phyloP scores from a whole-genome alignment of 148 eudicot species.

The Fagopyrum esculentum region DNA sequence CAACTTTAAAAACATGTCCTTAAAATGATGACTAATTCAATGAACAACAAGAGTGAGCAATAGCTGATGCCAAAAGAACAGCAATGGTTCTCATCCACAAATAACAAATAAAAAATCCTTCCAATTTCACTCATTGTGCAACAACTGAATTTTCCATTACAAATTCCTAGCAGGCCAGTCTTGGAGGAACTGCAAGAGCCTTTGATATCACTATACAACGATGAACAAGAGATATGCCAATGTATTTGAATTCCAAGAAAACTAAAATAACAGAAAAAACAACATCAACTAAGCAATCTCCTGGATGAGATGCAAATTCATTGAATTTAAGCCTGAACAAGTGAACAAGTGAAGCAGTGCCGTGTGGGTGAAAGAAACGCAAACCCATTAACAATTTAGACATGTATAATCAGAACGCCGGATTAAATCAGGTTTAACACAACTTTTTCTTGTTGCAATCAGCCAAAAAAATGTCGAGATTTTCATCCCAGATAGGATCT shows the following conservation, averaged over 20 bases:
- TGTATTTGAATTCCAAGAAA: neutral
- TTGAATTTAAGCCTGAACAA: slow-evolving; percentile 1
- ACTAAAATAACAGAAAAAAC: neutral
- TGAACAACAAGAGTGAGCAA: too few relatives aligned
- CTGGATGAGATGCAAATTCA: neutral
- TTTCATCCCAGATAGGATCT: neutral
- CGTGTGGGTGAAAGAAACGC: neutral
- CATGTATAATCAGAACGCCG: slow-evolving; percentile 6
- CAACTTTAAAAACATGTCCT: too few relatives aligned
- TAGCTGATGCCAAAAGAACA: neutral
- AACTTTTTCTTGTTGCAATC: neutral
- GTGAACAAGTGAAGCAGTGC: neutral
- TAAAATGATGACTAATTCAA: too few relatives aligned
- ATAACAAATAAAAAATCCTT: neutral
- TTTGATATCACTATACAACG: neutral
- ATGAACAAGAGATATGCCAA: neutral
- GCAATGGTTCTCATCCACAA: neutral
- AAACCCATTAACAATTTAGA: neutral
- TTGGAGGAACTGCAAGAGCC: too few relatives aligned
- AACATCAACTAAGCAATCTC: neutral
- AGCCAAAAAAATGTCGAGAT: neutral
- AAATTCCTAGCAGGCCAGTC: neutral
- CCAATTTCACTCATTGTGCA: neutral
- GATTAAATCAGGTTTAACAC: neutral
- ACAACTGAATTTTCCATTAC: neutral